These are phyloP conservation scores for Corylus americana DNA, from an alignment of 306 rosid species.

Conservation along the genomic window DNA sequence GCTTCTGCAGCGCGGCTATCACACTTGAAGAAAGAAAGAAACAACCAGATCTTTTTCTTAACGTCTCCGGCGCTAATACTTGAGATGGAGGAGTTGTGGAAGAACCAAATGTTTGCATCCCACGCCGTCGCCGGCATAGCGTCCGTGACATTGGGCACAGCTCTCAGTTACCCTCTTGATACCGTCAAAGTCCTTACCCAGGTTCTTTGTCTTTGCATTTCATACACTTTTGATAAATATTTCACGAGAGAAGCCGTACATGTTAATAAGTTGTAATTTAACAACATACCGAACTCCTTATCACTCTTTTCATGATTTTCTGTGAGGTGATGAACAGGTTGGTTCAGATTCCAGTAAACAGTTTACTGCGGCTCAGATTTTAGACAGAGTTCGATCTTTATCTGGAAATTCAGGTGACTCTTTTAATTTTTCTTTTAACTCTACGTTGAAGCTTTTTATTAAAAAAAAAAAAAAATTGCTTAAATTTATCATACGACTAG, in stretches of 20 bases:
- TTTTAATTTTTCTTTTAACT: background rate
- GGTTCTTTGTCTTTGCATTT: constrained; percentile 38
- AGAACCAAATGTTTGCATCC: constrained; percentile 49
- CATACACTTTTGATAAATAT: background rate
- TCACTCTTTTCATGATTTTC: background rate
- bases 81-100: constrained; percentile 68
- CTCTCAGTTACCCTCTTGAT: constrained; percentile 74
- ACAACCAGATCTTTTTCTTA: too few relatives aligned
- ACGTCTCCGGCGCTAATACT: background rate
- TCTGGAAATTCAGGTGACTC: constrained; percentile 68
- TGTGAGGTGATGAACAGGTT: constrained; percentile 48
- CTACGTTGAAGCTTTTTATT: background rate
- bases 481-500: background rate
- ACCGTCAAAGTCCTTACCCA: constrained; percentile 69
- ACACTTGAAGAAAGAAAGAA: too few relatives aligned
- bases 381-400: constrained; percentile 45
- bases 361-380: constrained; percentile 48
- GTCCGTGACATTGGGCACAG: constrained; percentile 70
- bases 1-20: too few relatives aligned
- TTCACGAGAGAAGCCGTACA: background rate
- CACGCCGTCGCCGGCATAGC: constrained; percentile 65
- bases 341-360: constrained; percentile 66
- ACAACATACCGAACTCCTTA: constrained; percentile 9
- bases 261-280: background rate
- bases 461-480: background rate